Evolutionary conservation across 176 grass and related monocot species (phyloP).

Genomic region (Zizania latifolia): DNA sequence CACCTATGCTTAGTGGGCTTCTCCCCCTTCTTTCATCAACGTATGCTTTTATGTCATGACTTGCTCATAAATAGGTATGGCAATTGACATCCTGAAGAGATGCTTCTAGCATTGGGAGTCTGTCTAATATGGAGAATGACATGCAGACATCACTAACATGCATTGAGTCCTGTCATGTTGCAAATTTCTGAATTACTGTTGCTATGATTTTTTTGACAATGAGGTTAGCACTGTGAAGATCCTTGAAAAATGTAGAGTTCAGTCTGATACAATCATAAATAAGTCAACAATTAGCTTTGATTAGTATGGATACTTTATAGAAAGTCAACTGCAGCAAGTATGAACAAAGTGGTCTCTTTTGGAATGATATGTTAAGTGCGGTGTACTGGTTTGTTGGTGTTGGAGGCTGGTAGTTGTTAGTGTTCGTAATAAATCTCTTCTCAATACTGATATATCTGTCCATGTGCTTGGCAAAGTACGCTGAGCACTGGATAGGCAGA

Average conservation of each 20-base stretch:
- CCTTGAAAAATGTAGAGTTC: background rate
- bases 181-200: background rate
- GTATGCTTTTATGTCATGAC: background rate
- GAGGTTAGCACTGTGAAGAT: background rate
- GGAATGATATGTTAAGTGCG: background rate
- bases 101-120: background rate
- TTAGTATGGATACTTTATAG: background rate
- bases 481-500: background rate
- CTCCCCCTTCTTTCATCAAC: background rate
- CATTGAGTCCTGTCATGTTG: background rate
- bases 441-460: background rate
- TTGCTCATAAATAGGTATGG: background rate
- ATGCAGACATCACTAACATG: background rate
- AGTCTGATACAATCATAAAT: background rate
- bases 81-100: background rate
- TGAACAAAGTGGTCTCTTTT: background rate
- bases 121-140: constrained; percentile 6
- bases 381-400: background rate
- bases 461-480: background rate
- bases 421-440: background rate
- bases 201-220: background rate
- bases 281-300: background rate
- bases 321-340: background rate
- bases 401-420: background rate
- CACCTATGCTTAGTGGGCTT: background rate